Base-by-base conservation (phyloP, 306 rosid genomes). In the Gleditsia sinensis region DNA sequence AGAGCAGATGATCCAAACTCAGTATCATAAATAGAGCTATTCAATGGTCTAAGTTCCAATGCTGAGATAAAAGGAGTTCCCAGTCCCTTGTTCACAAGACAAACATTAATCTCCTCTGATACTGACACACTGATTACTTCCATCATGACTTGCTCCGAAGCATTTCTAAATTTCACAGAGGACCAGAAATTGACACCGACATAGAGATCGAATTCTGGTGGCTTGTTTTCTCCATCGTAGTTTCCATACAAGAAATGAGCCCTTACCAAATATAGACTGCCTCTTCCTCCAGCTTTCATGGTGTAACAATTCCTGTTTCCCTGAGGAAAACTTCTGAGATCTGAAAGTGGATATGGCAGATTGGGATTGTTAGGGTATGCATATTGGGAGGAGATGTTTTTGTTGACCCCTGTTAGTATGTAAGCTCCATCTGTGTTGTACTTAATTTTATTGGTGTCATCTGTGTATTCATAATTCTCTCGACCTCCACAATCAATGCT, bases 41-140 rank as follows among this genome's bases (percentile, higher is more conserved):
- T 48, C 12, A 90, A 36, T 2, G 96, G 96, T 68, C 96, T 83
- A 46, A 85, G 75, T 76, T 90, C 93, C 85, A 86, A 86, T 19
- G 74, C 90, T 4, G 96, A 91, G 56, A 88, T 85, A 79, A 91
- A 91, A 64, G 96, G 93, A 78, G 62, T 79, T 53, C 96, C 96
- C 50, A 43, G 7, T 48, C 93, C 91, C 62, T 78, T 88, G 81
- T 86, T 80, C 33, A 86, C 75, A 21, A 91, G 93, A 76, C 96
- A 88, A 69, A 91, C 78, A 28, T 83, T 2, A 27, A 78, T 67
- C 16, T 49, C 77, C 3, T 74, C 74, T 21, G 86, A 54, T 43
- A 43, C 30, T 39, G 87, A 59, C 55, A 8, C 5, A 30, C 65
- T 81, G 23, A 90, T 40, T 32, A 75, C 86, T 83, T 90, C 96